Conservation (phyloP, 2,329 filamentous ascomycete species). For the Penicillium sp. region DNA sequence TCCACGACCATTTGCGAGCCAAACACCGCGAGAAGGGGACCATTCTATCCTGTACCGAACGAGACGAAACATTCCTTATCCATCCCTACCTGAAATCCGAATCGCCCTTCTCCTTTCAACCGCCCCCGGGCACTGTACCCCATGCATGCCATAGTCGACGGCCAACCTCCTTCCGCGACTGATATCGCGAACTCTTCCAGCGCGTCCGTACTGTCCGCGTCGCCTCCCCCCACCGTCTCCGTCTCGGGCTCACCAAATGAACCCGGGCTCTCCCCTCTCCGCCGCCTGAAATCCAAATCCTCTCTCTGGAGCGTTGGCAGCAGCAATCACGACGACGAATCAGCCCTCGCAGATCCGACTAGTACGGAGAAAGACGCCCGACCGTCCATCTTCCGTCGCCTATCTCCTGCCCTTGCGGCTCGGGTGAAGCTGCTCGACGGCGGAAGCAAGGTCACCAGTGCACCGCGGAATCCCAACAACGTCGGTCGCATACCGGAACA, state of each 20-base stretch:
- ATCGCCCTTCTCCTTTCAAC: conserved; percentile 10
- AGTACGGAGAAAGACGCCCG: conserved; percentile 29
- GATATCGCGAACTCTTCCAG: conserved; percentile 27
- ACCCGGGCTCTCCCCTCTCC: conserved; percentile 25
- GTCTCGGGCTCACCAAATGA: conserved; percentile 32
- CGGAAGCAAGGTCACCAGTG: conserved; percentile 27
- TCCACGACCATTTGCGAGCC: conserved; percentile 6
- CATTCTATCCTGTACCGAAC: conserved; percentile 19
- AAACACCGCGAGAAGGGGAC: conserved; percentile 19
- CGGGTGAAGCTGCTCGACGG: conserved; percentile 44
- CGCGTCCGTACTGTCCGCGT: conserved; percentile 29
- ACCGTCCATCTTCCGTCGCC: conserved; percentile 41
- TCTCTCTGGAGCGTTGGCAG: conserved; percentile 37
- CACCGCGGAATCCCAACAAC: conserved; percentile 24
- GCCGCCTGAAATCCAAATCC: conserved; percentile 38
- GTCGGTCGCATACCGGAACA: conserved; percentile 43
- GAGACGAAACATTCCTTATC: conserved; percentile 25
- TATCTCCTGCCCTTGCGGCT: conserved; percentile 44
- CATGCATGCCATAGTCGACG: conserved; percentile 40
- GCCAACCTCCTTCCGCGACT: conserved; percentile 31
- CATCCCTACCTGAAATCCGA: conserved; percentile 25
- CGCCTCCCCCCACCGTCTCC: conserved; percentile 28
- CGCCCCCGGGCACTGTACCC: conserved; percentile 25
- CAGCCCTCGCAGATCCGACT: conserved; percentile 14
- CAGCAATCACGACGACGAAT: conserved; percentile 33